A percentile compares a stretch with the other conserved stretches of the same genome.
Evolutionary conservation across 139 green algal genomes (phyloP).

Genomic region (Marvania coccoides): DNA sequence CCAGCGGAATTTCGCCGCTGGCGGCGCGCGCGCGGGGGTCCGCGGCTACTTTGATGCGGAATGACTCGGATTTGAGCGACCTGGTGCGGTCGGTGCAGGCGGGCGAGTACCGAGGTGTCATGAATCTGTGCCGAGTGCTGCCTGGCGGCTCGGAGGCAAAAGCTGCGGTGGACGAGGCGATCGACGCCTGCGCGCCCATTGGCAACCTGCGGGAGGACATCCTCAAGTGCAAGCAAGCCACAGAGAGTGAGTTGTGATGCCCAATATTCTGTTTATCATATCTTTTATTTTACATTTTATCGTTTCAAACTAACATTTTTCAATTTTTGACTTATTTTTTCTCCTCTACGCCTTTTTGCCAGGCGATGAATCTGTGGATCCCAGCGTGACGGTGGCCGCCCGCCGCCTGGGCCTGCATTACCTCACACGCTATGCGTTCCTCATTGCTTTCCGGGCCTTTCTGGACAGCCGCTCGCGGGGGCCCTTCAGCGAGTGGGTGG

Average conservation of each 20-base stretch:
- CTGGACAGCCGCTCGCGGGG: not conserved
- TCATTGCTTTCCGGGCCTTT: conserved; percentile 62
- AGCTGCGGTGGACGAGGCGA: conserved; percentile 61
- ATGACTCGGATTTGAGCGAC: conserved; percentile 22
- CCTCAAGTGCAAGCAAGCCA: conserved; percentile 36
- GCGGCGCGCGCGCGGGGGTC: not conserved
- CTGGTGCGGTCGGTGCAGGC: conserved; percentile 7
- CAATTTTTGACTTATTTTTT: not conserved
- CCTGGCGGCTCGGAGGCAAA: conserved; percentile 65
- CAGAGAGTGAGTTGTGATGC: not conserved
- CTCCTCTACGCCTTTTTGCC: not conserved
- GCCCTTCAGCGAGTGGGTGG: conserved; percentile 50
- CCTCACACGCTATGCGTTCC: conserved; percentile 83
- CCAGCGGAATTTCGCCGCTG: not conserved
- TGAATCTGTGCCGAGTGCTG: conserved; percentile 59
- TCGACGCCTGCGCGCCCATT: conserved; percentile 40
- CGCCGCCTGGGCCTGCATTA: conserved; percentile 84
- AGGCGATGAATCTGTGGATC: not conserved
- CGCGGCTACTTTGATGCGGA: not conserved
- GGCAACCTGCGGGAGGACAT: conserved; percentile 74
- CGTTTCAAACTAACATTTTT: too few relatives aligned
- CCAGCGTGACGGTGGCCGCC: conserved; percentile 30
- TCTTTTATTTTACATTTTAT: too few relatives aligned
- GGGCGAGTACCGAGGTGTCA: conserved; percentile 74
- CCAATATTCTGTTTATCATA: too few relatives aligned